phyloP scores from a whole-genome alignment of 169 alveolate genomes.

The Miamiensis avidus region DNA sequence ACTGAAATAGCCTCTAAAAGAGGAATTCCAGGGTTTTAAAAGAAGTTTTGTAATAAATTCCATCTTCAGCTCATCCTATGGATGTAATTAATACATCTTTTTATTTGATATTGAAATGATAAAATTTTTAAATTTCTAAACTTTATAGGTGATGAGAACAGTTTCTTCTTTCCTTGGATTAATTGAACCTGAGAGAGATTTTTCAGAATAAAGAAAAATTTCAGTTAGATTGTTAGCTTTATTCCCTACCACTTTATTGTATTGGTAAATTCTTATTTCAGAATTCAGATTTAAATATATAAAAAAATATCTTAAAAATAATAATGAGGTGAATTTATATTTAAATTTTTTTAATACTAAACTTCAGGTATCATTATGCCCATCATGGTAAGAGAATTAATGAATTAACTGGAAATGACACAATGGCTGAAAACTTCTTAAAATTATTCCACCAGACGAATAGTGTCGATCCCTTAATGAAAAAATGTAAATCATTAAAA shows the following conservation, averaged over 20 bases:
- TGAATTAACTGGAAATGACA: conserved; percentile 64
- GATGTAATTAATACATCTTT: conserved; percentile 37
- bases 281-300: background rate
- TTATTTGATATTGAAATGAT: background rate
- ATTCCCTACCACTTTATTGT: conserved; percentile 66
- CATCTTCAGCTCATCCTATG: conserved; percentile 82
- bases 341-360: too few relatives aligned
- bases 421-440: conserved; percentile 74
- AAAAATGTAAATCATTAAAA: background rate
- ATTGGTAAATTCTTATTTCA: conserved; percentile 62
- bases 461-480: conserved; percentile 26
- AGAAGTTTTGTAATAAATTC: conserved; percentile 60
- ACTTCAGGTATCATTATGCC: conserved; percentile 55
- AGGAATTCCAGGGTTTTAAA: conserved; percentile 57
- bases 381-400: conserved; percentile 65
- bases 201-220: conserved; percentile 30
- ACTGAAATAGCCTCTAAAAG: conserved; percentile 53
- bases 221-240: conserved; percentile 57
- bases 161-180: conserved; percentile 51
- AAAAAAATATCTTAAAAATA: too few relatives aligned
- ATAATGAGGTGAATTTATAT: too few relatives aligned
- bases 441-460: conserved; percentile 56
- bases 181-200: conserved; percentile 47
- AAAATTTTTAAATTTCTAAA: background rate
- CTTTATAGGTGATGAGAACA: conserved; percentile 50